Conservation (phyloP, 1,284 basidiomycete genomes). For the Ganoderma sinense region DNA sequence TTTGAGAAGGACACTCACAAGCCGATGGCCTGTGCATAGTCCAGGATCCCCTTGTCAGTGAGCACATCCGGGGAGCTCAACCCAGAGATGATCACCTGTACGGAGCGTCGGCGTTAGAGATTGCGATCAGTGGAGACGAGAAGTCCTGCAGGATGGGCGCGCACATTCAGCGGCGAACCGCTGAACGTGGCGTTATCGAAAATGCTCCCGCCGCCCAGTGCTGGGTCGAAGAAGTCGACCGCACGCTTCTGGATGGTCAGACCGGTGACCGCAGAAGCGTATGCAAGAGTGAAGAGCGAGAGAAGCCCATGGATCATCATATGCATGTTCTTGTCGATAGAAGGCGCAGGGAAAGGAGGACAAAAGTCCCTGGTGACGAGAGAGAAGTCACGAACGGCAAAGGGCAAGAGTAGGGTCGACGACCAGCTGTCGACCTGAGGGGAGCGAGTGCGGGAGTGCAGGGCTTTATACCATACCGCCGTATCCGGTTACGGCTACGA, state of each 20-base stretch:
- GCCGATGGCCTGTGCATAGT: conserved; percentile 65
- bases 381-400: neutral
- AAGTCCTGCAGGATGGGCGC: neutral
- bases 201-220: conserved; percentile 40
- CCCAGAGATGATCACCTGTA: conserved; percentile 63
- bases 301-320: conserved; percentile 7
- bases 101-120: neutral
- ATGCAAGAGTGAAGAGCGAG: neutral
- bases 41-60: conserved; percentile 64
- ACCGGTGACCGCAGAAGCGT: conserved; percentile 17
- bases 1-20: conserved; percentile 48
- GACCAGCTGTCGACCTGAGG: conserved; percentile 21
- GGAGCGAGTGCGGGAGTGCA: neutral
- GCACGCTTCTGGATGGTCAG: conserved; percentile 20
- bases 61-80: conserved; percentile 71
- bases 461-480: neutral
- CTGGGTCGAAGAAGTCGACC: conserved; percentile 30
- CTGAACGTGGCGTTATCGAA: conserved; percentile 43
- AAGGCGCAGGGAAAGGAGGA: neutral
- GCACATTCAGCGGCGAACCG: conserved; percentile 52
- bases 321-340: neutral
- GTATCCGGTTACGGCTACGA: neutral
- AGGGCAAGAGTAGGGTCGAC: conserved; percentile 2
- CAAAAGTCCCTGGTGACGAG: neutral
- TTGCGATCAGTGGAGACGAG: neutral